Evolutionary conservation across 805 yeast genomes (phyloP), one percentile per base, ranked within the genome.

Genomic region (Suhomyces sp.): DNA sequence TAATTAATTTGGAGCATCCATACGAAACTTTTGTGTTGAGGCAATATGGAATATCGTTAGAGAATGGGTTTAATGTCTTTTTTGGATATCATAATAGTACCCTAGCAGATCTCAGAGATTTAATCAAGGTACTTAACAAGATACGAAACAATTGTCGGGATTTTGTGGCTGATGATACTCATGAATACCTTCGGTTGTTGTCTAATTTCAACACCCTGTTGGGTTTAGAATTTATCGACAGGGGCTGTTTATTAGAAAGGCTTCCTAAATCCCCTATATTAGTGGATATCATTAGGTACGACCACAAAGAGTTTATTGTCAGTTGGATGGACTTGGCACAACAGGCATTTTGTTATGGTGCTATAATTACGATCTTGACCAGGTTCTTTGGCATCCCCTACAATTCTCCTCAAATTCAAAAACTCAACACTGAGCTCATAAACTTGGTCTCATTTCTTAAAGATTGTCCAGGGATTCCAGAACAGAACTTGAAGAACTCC

Each of bases 71-170:
- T 46, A 74, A 74, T 43, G 47, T 65, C 7, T 40, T 77, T 23
- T 65, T 61, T 26, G 83, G 83, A 0, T 71, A 66, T 44, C 73
- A 74, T 31, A 58, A 68, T 35, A 55, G 62, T 4, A 43, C 68
- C 36, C 51, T 68, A 8, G 44, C 53, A 4, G 37, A 55, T 2
- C 44, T 71, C 14, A 57, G 68, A 30, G 71, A 63, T 38, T 46
- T 74, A 23, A 61, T 70, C 24, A 71, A 68, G 40, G 43, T 61
- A 3, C 44, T 63, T 30, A 59, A 61, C 36, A 46, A 40, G 29
- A 36, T 40, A 11, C 38, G 70, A 19, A 25, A 23, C 13, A 21
- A 20, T 3, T 21, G 28, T 4, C 12, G 17, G 3, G 19, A 29
- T 9, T 44, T 38, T 11, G 38, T 31, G 6, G 44, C 44, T 5